Evolutionary conservation across 2,329 filamentous ascomycete species (phyloP).

Genomic region (Knoxdaviesia proteae): DNA sequence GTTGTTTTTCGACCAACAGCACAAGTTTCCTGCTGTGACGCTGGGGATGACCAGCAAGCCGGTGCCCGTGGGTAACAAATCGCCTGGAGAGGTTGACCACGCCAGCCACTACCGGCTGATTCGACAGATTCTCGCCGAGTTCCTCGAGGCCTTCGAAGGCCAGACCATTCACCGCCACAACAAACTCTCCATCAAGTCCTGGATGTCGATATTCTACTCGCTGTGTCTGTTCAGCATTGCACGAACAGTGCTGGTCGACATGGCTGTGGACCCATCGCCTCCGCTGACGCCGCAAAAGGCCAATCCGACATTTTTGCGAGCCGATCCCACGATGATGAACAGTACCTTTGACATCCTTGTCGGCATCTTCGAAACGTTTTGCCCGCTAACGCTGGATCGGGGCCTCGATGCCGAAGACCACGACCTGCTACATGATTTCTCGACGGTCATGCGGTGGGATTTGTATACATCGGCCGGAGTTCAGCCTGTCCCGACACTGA

Average conservation of each 20-base stretch:
- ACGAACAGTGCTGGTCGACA: conserved; percentile 28
- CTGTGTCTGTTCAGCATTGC: conserved; percentile 36
- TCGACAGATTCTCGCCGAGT: conserved; percentile 27
- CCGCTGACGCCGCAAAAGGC: not conserved
- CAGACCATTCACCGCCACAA: conserved; percentile 14
- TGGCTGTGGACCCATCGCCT: conserved; percentile 10
- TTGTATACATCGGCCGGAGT: no score
- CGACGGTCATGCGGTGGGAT: no score
- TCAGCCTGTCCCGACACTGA: no score
- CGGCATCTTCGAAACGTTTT: no score
- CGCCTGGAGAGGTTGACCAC: conserved; percentile 21
- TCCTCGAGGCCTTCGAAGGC: conserved; percentile 30
- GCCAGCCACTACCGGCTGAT: conserved; percentile 26
- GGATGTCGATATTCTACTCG: conserved; percentile 20
- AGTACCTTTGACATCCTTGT: no score
- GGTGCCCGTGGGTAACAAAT: not conserved
- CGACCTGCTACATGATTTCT: no score
- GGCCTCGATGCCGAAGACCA: no score
- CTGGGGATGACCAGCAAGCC: no score
- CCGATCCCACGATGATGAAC: no score
- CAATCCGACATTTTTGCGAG: no score
- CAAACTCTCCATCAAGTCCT: no score
- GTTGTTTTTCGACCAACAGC: conserved; percentile 30
- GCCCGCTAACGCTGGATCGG: no score
- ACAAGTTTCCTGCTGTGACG: conserved; percentile 18